These are phyloP conservation scores for Pichia inconspicua DNA, from an alignment of 1,139 yeast genomes.

Conservation along the genomic window DNA sequence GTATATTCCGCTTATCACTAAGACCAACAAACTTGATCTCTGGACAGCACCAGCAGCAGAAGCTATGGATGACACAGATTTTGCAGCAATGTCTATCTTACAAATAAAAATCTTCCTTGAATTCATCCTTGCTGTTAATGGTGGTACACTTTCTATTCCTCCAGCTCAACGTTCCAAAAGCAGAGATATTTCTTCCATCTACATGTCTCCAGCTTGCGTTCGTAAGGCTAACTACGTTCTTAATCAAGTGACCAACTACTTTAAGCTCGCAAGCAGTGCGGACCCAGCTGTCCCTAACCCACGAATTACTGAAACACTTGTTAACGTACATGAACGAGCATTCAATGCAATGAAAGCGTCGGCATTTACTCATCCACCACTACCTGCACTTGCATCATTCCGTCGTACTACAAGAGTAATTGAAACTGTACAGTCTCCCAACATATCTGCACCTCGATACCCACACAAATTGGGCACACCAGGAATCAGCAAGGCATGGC, in stretches of 20 bases:
- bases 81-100: background rate
- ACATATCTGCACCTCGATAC: slow-evolving; percentile 17
- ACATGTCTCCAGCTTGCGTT: background rate
- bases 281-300: background rate
- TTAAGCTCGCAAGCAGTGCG: background rate
- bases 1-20: background rate
- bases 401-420: background rate
- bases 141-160: background rate
- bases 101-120: background rate
- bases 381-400: slow-evolving; percentile 8
- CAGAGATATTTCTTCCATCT: background rate
- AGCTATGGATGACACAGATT: background rate
- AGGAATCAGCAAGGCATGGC: slow-evolving; percentile 23
- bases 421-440: background rate
- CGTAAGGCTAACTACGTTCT: background rate
- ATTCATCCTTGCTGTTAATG: background rate
- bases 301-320: background rate
- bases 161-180: background rate
- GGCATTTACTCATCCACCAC: slow-evolving; percentile 21
- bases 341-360: slow-evolving; percentile 25
- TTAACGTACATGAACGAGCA: slow-evolving; percentile 17
- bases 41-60: background rate
- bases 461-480: slow-evolving; percentile 23
- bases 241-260: background rate
- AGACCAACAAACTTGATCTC: background rate